These are phyloP conservation scores for Colletotrichum cereale DNA, from an alignment of 2,329 filamentous ascomycete species.

Conservation along the genomic window DNA sequence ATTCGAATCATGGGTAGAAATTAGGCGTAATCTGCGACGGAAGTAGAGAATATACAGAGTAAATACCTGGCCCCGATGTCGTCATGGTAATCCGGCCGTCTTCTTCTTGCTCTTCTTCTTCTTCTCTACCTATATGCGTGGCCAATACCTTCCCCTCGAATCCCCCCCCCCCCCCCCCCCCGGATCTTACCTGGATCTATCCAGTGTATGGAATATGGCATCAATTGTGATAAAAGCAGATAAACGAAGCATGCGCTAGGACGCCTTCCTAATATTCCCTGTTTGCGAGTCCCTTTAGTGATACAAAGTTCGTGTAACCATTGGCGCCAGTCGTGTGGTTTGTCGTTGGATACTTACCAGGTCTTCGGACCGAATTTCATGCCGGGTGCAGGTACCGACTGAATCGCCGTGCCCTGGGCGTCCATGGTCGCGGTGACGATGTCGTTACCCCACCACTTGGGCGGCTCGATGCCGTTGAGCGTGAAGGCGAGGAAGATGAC, in stretches of 20 bases:
- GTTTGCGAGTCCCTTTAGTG: slow-evolving; percentile 6
- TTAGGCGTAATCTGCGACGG: slow-evolving; percentile 4
- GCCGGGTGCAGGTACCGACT: slow-evolving; percentile 63
- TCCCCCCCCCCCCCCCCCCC: neutral
- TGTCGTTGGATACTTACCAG: slow-evolving; percentile 56
- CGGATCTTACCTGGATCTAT: neutral
- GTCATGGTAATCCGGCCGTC: slow-evolving; percentile 8
- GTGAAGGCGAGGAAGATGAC: slow-evolving; percentile 79
- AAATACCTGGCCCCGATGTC: slow-evolving; percentile 9
- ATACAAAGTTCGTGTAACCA: slow-evolving; percentile 3
- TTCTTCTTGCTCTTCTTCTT: neutral
- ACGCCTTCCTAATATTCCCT: slow-evolving; percentile 2
- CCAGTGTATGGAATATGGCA: neutral
- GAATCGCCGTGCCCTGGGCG: slow-evolving; percentile 69
- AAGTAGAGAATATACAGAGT: slow-evolving; percentile 31
- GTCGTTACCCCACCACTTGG: slow-evolving; percentile 78
- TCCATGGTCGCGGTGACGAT: slow-evolving; percentile 73
- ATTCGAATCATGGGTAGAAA: neutral
- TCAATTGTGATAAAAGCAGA: neutral
- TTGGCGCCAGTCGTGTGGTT: slow-evolving; percentile 9
- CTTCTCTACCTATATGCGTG: slow-evolving; percentile 24
- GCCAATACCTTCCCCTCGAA: neutral
- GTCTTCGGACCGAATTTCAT: slow-evolving; percentile 71
- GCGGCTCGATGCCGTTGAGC: slow-evolving; percentile 70
- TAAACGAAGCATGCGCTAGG: neutral